Conservation (phyloP, 1,284 basidiomycete genomes). For the Cerrena zonata region DNA sequence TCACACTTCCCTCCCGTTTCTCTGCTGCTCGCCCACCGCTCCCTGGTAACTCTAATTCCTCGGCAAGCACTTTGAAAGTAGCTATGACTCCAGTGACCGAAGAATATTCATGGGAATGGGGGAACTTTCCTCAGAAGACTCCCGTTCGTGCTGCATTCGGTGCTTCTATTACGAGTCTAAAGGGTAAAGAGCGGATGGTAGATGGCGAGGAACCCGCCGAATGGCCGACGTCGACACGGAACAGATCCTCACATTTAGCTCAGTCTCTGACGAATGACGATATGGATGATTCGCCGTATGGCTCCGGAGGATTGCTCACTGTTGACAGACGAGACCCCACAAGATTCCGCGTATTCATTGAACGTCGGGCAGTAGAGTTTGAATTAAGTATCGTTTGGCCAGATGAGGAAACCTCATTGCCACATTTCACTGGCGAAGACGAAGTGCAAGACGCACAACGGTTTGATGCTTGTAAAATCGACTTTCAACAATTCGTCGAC, state of each 20-base stretch:
- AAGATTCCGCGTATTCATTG: constrained; percentile 51
- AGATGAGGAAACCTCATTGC: constrained; percentile 20
- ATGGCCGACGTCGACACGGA: constrained; percentile 2
- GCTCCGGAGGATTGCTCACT: constrained; percentile 47
- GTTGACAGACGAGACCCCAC: constrained; percentile 47
- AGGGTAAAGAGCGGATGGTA: constrained; percentile 20
- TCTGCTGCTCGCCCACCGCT: constrained; percentile 16
- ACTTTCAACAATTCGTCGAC: constrained; percentile 50
- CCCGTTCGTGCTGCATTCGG: constrained; percentile 52
- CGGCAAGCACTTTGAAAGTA: constrained; percentile 7
- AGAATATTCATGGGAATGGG: constrained; percentile 84
- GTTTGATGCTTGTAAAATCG: constrained; percentile 53
- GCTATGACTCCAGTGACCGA: constrained; percentile 29
- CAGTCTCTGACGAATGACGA: constrained; percentile 6
- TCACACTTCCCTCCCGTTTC: constrained; percentile 12
- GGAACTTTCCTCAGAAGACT: constrained; percentile 74
- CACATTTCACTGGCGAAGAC: constrained; percentile 33
- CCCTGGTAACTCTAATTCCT: neutral
- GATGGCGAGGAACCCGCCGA: constrained; percentile 8
- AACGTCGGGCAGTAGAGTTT: constrained; percentile 50
- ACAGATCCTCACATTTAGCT: constrained; percentile 12
- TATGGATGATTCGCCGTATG: constrained; percentile 28
- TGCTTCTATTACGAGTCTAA: constrained; percentile 16
- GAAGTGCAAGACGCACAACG: constrained; percentile 45
- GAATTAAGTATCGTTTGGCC: constrained; percentile 51